Evolutionary conservation across 352 stramenopile genomes (phyloP).

Genomic region (Pythium brachiatum): DNA sequence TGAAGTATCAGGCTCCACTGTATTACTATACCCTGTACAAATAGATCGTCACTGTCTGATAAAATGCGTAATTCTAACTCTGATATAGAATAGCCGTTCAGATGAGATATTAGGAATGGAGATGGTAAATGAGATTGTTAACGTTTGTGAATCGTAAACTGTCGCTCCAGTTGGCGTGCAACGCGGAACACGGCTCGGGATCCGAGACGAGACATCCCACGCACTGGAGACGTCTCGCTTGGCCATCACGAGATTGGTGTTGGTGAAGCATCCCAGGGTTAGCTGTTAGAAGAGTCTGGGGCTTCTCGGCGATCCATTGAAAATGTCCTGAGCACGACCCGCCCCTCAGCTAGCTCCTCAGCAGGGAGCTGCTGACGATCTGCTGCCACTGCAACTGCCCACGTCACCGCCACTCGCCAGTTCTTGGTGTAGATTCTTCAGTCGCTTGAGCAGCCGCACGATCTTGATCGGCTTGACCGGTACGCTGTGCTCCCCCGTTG

Average conservation of each 20-base stretch:
- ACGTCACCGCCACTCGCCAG: background rate
- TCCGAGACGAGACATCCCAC: background rate
- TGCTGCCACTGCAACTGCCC: background rate
- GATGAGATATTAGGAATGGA: background rate
- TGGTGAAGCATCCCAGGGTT: too few relatives aligned
- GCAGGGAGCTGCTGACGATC: background rate
- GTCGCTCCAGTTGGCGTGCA: background rate
- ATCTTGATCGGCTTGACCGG: constrained; percentile 54
- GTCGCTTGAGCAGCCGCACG: constrained; percentile 39
- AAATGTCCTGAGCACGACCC: too few relatives aligned
- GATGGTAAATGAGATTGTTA: constrained; percentile 1
- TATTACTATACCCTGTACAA: background rate
- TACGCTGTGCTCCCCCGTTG: background rate
- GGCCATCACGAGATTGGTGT: too few relatives aligned
- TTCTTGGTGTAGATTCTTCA: constrained; percentile 25
- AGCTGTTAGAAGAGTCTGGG: too few relatives aligned
- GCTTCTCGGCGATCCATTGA: too few relatives aligned
- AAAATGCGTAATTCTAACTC: background rate
- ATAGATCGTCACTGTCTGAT: too few relatives aligned
- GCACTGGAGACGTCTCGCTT: too few relatives aligned
- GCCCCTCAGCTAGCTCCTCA: too few relatives aligned
- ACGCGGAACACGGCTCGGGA: background rate
- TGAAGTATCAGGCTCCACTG: background rate
- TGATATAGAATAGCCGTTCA: background rate
- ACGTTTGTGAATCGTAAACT: constrained; percentile 3